Percentiles rank a stretch among this genome's conserved stretches.
phyloP scores from a whole-genome alignment of 2,329 filamentous ascomycete genomes.

The Fragosphaeria purpurea region DNA sequence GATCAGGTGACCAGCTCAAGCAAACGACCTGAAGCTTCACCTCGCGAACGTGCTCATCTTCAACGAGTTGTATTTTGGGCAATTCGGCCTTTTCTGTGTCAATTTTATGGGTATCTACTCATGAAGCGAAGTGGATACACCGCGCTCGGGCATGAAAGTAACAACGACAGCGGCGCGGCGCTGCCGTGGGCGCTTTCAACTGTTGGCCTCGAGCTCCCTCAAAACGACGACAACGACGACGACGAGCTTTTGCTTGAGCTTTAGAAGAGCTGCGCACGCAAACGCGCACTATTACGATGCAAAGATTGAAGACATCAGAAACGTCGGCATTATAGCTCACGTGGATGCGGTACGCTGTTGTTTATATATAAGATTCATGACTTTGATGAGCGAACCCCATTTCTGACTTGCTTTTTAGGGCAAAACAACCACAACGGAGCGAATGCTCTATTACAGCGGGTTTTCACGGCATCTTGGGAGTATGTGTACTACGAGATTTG shows the following conservation, averaged over 20 bases:
- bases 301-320: slow-evolving; percentile 58
- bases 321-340: slow-evolving; percentile 97
- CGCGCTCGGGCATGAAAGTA: too few relatives aligned
- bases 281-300: slow-evolving; percentile 21
- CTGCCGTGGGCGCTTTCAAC: background rate
- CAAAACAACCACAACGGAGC: slow-evolving; percentile 97
- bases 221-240: background rate
- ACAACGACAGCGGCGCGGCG: background rate
- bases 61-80: too few relatives aligned
- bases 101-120: too few relatives aligned
- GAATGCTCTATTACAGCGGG: slow-evolving; percentile 96
- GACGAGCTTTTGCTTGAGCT: background rate
- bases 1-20: too few relatives aligned
- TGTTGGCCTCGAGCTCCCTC: background rate
- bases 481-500: slow-evolving; percentile 20
- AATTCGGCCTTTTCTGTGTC: too few relatives aligned
- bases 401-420: slow-evolving; percentile 42
- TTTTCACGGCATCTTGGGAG: slow-evolving; percentile 76
- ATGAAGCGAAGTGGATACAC: too few relatives aligned
- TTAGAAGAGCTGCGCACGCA: slow-evolving; percentile 1
- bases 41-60: too few relatives aligned
- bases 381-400: too few relatives aligned
- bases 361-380: too few relatives aligned
- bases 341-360: slow-evolving; percentile 63
- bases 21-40: too few relatives aligned